Base-by-base conservation (phyloP, 768 basidiomycete genomes). In the Leccinellum albellum region DNA sequence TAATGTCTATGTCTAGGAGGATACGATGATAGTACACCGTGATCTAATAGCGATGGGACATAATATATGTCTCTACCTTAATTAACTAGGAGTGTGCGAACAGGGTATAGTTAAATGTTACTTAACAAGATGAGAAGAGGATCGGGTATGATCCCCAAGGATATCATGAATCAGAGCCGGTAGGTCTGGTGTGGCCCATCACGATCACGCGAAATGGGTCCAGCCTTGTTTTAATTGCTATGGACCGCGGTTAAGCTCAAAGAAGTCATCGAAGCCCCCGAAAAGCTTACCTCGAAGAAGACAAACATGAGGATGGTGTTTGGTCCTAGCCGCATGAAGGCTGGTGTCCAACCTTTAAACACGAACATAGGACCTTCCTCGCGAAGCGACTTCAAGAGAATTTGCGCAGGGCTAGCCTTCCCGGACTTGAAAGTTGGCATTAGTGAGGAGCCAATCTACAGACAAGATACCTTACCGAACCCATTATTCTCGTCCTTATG, bases 281-380 rank as follows among this genome's bases (percentile, higher is more conserved):
- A 15, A 23, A 32, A n/a, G 54, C 76, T 50, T 61, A 88, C 89
- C 76, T 93, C 91, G 61, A 87, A 87, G 73, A 91, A 91, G 49
- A 93, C 86, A 71, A 91, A 94, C 73, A 93, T 81, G 5, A 93
- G 75, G 32, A 94, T 78, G 1, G 91, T 93, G 68, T 92, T 91
- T 2, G 91, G 91, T 28, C 87, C 90, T 44, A 94, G 73, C 49
- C 91, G 85, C 63, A 88, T 83, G 73, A 91, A 94, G 8, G 91
- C 88, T 3, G 91, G 91, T 17, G 89, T 89, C 91, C 91, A 94
- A 32, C 91, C 91, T 69, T 89, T 92, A 73, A 94, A 89, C 53
- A 93, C 75, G 69, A 93, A 92, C 57, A 78, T 76, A 10, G 83
- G 79, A 0, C 91, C 91, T 76, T 94, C 91, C 64, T 86, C 78